These are phyloP conservation scores for Geotrichum candidum DNA, from an alignment of 1,139 yeast genomes.

Conservation along the genomic window DNA sequence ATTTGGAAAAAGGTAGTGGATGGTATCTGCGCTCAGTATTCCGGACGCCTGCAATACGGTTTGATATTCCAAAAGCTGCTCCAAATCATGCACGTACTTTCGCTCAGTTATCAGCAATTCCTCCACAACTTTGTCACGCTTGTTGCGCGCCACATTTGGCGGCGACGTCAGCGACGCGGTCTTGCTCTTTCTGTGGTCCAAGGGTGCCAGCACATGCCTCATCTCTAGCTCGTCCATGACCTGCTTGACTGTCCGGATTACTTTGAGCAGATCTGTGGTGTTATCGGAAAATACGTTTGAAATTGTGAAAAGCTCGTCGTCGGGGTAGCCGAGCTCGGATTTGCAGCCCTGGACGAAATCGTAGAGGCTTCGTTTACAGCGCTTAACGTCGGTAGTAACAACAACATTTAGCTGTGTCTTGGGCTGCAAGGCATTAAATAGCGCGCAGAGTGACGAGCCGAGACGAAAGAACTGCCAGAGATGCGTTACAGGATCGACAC, in stretches of 20 bases:
- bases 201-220: slow-evolving; percentile 20
- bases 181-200: slow-evolving; percentile 13
- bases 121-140: slow-evolving; percentile 66
- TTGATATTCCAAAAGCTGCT: slow-evolving; percentile 61
- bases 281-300: slow-evolving; percentile 82
- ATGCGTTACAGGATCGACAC: slow-evolving; percentile 83
- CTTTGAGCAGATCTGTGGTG: slow-evolving; percentile 67
- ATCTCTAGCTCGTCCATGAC: slow-evolving; percentile 43
- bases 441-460: slow-evolving; percentile 84
- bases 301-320: slow-evolving; percentile 80
- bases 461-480: slow-evolving; percentile 83
- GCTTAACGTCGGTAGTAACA: slow-evolving; percentile 54
- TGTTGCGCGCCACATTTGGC: slow-evolving; percentile 21
- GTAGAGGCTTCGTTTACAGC: slow-evolving; percentile 84
- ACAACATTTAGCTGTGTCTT: slow-evolving; percentile 36
- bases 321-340: slow-evolving; percentile 64
- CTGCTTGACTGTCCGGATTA: slow-evolving; percentile 57
- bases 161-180: slow-evolving; percentile 7
- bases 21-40: slow-evolving; percentile 67
- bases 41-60: slow-evolving; percentile 61
- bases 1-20: slow-evolving; percentile 83
- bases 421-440: slow-evolving; percentile 56
- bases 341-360: slow-evolving; percentile 87
- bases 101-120: slow-evolving; percentile 87
- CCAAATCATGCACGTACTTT: slow-evolving; percentile 86